phyloP scores from a whole-genome alignment of 2,329 filamentous ascomycete species.

The Xylariales sp. region DNA sequence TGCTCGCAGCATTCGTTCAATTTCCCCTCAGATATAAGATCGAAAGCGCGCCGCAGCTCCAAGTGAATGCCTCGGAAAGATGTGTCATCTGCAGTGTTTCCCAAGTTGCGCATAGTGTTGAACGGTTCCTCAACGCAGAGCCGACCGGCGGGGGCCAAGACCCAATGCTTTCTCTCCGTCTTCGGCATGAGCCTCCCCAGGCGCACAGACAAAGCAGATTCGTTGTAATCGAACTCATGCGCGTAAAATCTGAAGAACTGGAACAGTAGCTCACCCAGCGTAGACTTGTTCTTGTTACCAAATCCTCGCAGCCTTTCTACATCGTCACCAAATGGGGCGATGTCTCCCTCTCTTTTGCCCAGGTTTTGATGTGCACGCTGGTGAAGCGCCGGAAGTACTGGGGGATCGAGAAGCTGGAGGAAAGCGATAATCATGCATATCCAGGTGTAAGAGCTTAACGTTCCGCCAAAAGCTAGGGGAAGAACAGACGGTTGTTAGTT shows the following conservation, averaged over 20 bases:
- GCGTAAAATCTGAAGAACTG: constrained; percentile 95
- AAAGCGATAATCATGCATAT: constrained; percentile 98
- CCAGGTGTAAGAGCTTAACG: constrained; percentile 97
- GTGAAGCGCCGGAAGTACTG: constrained; percentile 82
- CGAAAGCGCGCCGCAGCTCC: constrained; percentile 85
- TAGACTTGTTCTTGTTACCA: constrained; percentile 76
- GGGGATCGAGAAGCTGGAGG: constrained; percentile 78
- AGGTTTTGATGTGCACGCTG: constrained; percentile 62
- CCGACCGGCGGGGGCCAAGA: constrained; percentile 72
- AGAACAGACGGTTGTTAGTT: no score
- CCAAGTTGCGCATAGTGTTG: constrained; percentile 82
- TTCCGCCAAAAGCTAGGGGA: constrained; percentile 75
- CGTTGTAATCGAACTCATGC: constrained; percentile 88
- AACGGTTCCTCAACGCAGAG: constrained; percentile 97
- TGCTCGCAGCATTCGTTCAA: constrained; percentile 82
- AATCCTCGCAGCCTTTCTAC: constrained; percentile 69
- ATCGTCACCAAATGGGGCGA: constrained; percentile 83
- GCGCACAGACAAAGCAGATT: constrained; percentile 77
- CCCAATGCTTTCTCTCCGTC: constrained; percentile 77
- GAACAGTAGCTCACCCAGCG: constrained; percentile 82
- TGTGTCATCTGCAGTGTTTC: constrained; percentile 93
- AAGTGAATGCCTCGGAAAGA: constrained; percentile 88
- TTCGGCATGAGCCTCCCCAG: constrained; percentile 76
- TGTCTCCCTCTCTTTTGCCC: constrained; percentile 57
- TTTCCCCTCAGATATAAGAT: constrained; percentile 72